These are phyloP conservation scores for Mrakia gelida DNA, from an alignment of 768 basidiomycete genomes.

Conservation along the genomic window DNA sequence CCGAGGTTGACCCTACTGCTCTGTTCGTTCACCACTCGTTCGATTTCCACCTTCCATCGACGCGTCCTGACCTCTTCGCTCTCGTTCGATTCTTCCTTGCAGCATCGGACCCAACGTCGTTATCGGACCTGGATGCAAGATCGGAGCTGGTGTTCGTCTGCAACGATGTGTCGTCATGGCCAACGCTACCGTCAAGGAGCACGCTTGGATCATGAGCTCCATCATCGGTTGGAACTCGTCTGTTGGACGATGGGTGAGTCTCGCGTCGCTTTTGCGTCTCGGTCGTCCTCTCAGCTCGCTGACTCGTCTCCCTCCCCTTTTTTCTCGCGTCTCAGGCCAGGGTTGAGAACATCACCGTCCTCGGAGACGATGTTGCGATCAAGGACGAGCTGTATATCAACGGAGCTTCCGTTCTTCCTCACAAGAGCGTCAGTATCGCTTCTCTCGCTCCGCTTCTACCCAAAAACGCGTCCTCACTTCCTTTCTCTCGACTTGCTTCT, in stretches of 20 bases:
- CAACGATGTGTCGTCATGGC: constrained; percentile 51
- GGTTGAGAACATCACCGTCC: constrained; percentile 48
- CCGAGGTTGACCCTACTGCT: constrained; percentile 36
- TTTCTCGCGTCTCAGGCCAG: constrained; percentile 36
- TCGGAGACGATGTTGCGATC: constrained; percentile 51
- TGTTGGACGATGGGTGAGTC: constrained; percentile 46
- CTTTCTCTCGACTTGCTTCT: not conserved
- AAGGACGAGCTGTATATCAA: constrained; percentile 51
- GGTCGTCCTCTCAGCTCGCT: no score
- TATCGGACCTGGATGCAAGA: constrained; percentile 48
- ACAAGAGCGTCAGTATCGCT: constrained; percentile 16
- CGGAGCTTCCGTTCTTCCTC: constrained; percentile 46
- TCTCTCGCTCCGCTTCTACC: constrained; percentile 33
- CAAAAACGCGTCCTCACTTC: not conserved
- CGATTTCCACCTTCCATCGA: constrained; percentile 35
- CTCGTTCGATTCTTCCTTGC: constrained; percentile 38
- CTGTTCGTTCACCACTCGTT: not conserved
- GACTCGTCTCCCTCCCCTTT: no score
- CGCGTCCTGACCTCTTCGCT: constrained; percentile 29
- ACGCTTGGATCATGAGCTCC: constrained; percentile 50
- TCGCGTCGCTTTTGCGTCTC: not conserved
- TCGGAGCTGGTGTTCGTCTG: constrained; percentile 49
- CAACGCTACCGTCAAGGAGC: constrained; percentile 49
- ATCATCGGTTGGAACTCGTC: constrained; percentile 50
- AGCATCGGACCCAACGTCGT: constrained; percentile 51